Evolutionary conservation across 331 rosid species (phyloP).

Genomic region (Arachis monticola): DNA sequence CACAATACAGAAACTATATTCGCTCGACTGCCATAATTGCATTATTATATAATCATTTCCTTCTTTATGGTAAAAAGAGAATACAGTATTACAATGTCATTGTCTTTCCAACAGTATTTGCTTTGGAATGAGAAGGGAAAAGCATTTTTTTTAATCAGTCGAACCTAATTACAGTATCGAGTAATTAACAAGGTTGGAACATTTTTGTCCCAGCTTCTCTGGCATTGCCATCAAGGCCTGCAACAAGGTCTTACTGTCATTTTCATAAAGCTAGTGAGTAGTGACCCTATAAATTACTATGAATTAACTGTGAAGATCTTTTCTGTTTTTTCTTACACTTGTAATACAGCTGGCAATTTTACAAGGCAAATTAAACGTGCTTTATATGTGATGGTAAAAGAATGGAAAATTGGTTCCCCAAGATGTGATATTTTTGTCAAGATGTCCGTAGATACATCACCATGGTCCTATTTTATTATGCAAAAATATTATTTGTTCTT

Average conservation of each 20-base stretch:
- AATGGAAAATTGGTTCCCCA: too few relatives aligned
- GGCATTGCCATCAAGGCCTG: too few relatives aligned
- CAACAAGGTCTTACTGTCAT: too few relatives aligned
- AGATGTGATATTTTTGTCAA: too few relatives aligned
- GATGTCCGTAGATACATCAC: too few relatives aligned
- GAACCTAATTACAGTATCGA: not conserved
- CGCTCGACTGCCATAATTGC: not conserved
- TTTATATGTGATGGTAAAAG: too few relatives aligned
- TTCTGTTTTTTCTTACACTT: not conserved
- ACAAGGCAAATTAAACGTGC: not conserved
- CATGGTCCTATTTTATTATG: too few relatives aligned
- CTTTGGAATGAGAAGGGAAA: not conserved
- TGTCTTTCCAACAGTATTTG: slow-evolving; percentile 6
- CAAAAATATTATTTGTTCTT: too few relatives aligned
- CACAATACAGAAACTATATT: not conserved
- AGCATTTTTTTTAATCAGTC: not conserved
- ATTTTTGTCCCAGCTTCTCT: too few relatives aligned
- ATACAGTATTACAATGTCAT: slow-evolving; percentile 15
- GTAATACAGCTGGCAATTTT: not conserved
- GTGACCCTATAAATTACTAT: too few relatives aligned
- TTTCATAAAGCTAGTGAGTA: too few relatives aligned
- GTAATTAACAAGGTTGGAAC: not conserved
- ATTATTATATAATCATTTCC: not conserved
- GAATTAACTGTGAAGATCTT: too few relatives aligned
- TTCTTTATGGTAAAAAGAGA: not conserved